Percentiles rank a stretch among this genome's conserved stretches.
Conservation (phyloP, 306 rosid species). For the Oemleria cerasiformis region DNA sequence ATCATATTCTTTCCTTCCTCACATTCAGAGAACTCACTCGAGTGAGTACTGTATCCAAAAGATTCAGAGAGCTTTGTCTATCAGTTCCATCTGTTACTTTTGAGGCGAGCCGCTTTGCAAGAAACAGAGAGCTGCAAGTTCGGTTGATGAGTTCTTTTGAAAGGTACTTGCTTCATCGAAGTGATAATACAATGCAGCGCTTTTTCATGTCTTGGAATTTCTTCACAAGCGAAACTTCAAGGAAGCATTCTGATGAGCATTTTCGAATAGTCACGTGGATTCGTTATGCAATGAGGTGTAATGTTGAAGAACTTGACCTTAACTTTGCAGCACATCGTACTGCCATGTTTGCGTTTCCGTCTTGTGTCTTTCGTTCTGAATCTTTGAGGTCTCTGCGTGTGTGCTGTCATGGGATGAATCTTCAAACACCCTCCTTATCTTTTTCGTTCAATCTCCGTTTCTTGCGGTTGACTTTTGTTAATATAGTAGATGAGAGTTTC, state of each 20-base stretch:
- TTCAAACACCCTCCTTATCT: background rate
- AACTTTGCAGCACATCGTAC: background rate
- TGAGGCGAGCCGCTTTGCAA: background rate
- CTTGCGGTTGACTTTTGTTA: background rate
- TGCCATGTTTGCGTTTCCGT: background rate
- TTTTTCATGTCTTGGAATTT: background rate
- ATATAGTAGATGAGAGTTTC: background rate
- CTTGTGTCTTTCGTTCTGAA: background rate
- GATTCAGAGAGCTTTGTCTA: background rate
- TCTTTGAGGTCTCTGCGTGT: background rate
- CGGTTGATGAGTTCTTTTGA: background rate
- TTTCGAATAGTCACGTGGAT: background rate
- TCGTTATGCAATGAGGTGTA: background rate
- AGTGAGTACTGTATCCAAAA: background rate
- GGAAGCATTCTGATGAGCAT: background rate
- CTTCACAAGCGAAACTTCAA: background rate
- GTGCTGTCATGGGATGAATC: background rate
- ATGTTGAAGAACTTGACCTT: slow-evolving; percentile 2
- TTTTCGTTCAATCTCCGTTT: background rate
- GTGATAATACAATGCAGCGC: background rate
- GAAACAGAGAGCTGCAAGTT: background rate
- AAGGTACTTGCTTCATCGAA: background rate
- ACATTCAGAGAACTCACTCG: background rate
- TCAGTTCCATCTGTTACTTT: background rate
- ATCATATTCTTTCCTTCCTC: slow-evolving; percentile 13